Evolutionary conservation across 768 basidiomycete species (phyloP).

Genomic region (Zangia roseola): DNA sequence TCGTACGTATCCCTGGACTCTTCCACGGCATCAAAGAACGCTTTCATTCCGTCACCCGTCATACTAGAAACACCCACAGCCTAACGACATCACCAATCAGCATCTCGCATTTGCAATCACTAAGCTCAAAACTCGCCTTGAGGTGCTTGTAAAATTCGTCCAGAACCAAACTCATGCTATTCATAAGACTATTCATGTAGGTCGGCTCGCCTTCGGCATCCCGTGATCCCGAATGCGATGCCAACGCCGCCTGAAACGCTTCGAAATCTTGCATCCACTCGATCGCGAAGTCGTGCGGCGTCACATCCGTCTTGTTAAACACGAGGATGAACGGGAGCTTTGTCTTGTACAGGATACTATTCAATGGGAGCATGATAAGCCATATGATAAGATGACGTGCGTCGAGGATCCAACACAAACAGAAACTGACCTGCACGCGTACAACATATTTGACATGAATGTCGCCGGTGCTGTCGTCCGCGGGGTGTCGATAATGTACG

Average conservation of each 20-base stretch:
- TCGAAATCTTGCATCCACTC: slow-evolving; percentile 99
- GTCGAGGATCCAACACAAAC: slow-evolving; percentile 1
- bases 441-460: slow-evolving; percentile 99
- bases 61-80: slow-evolving; percentile 94
- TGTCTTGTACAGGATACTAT: slow-evolving; percentile 95
- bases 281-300: slow-evolving; percentile 85
- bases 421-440: slow-evolving; percentile 82
- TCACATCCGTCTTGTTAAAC: slow-evolving; percentile 97
- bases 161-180: slow-evolving; percentile 95
- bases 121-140: slow-evolving; percentile 51
- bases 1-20: slow-evolving; percentile 86
- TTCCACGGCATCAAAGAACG: slow-evolving; percentile 91
- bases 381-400: not conserved
- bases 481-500: slow-evolving; percentile 97
- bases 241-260: slow-evolving; percentile 85
- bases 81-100: slow-evolving; percentile 38
- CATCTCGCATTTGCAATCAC: not conserved
- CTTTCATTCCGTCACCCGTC: slow-evolving; percentile 91
- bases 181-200: slow-evolving; percentile 99
- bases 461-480: slow-evolving; percentile 92
- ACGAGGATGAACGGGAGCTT: slow-evolving; percentile 96
- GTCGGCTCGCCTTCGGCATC: slow-evolving; percentile 89
- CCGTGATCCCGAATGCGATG: slow-evolving; percentile 60
- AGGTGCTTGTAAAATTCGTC: slow-evolving; percentile 98
- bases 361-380: not conserved